Percentiles rank a stretch among this genome's conserved stretches.
Evolutionary conservation across 352 stramenopile species (phyloP).

Genomic region (Phytophthora pisi): DNA sequence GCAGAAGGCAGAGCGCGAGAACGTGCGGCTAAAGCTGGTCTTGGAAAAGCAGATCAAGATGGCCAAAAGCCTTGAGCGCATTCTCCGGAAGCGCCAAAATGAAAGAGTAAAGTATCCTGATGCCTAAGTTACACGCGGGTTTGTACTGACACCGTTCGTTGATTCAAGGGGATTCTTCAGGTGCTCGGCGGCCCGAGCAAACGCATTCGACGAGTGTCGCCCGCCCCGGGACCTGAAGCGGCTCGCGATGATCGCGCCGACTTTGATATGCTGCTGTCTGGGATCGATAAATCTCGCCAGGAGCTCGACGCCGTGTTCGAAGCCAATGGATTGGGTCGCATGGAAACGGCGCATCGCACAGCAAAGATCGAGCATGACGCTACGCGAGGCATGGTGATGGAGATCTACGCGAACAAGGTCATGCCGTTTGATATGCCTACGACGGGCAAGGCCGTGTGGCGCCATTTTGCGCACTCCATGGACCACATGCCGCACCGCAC

Average conservation of each 20-base stretch:
- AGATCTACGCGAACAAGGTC: slow-evolving; percentile 48
- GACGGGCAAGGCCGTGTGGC: slow-evolving; percentile 41
- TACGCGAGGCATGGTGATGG: slow-evolving; percentile 41
- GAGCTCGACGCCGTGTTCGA: slow-evolving; percentile 44
- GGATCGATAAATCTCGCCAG: slow-evolving; percentile 34
- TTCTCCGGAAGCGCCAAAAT: slow-evolving; percentile 43
- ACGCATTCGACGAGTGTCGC: slow-evolving; percentile 32
- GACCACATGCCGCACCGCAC: slow-evolving; percentile 40
- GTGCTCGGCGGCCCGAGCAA: slow-evolving; percentile 33
- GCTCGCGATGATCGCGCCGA: slow-evolving; percentile 31
- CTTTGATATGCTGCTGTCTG: slow-evolving; percentile 38
- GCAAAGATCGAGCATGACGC: slow-evolving; percentile 43
- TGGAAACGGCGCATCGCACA: slow-evolving; percentile 39
- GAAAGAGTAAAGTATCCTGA: slow-evolving; percentile 38
- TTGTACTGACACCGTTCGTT: slow-evolving; percentile 31
- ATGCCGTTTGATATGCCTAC: slow-evolving; percentile 44
- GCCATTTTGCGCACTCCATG: slow-evolving; percentile 45
- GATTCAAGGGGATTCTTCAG: slow-evolving; percentile 33
- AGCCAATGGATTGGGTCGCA: slow-evolving; percentile 39
- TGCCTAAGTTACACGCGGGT: slow-evolving; percentile 18
- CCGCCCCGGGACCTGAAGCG: slow-evolving; percentile 15
- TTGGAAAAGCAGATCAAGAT: slow-evolving; percentile 61
- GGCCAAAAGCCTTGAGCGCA: slow-evolving; percentile 46
- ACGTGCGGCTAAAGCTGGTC: slow-evolving; percentile 49
- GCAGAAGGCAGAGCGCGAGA: slow-evolving; percentile 51